Conservation (phyloP, 2,329 filamentous ascomycete species). For the Penicillium palitans region DNA sequence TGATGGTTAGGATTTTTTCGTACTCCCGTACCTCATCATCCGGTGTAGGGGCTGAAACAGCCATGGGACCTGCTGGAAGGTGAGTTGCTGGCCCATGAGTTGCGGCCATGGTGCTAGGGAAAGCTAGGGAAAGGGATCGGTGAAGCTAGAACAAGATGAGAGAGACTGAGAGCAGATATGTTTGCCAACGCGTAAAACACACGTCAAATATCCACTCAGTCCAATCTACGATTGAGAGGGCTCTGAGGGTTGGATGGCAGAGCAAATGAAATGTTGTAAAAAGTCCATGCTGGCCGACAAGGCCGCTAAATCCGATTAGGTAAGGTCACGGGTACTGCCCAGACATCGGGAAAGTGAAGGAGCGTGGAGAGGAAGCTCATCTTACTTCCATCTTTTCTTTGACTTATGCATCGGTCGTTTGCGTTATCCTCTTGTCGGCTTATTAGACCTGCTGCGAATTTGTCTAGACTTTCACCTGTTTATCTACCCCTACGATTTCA, state of each 20-base stretch:
- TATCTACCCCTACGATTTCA: background rate
- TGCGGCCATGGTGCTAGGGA: slow-evolving; percentile 33
- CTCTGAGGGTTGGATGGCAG: slow-evolving; percentile 12
- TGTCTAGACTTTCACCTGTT: slow-evolving; percentile 2
- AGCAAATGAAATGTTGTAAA: slow-evolving; percentile 8
- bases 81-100: slow-evolving; percentile 33
- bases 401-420: slow-evolving; percentile 22
- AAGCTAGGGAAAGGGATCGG: slow-evolving; percentile 12
- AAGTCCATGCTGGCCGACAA: slow-evolving; percentile 13
- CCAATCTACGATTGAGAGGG: slow-evolving; percentile 8
- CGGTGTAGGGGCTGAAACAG: slow-evolving; percentile 36
- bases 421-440: slow-evolving; percentile 7
- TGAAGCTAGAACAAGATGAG: slow-evolving; percentile 11
- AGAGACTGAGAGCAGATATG: background rate
- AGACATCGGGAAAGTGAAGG: background rate
- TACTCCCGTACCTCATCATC: slow-evolving; percentile 66
- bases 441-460: slow-evolving; percentile 1
- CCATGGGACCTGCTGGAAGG: slow-evolving; percentile 33
- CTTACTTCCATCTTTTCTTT: background rate
- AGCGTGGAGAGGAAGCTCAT: background rate
- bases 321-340: slow-evolving; percentile 14
- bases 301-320: slow-evolving; percentile 19
- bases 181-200: background rate
- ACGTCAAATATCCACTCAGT: slow-evolving; percentile 8
- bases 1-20: slow-evolving; percentile 76